phyloP scores from a whole-genome alignment of 2,329 filamentous ascomycete genomes.

The Hypoxylon sp. region DNA sequence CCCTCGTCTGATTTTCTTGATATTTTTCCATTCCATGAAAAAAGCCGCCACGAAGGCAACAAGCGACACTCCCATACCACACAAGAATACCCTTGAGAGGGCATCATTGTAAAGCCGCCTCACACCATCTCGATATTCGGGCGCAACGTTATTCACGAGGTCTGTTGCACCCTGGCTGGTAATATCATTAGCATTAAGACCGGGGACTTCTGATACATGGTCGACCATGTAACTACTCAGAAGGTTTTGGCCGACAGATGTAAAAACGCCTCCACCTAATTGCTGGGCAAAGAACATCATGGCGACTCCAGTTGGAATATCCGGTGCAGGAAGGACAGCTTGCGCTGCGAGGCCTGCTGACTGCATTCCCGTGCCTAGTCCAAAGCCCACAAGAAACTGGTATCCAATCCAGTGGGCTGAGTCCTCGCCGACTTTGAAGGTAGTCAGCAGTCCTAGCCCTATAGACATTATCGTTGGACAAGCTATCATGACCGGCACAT shows the following conservation, averaged over 20 bases:
- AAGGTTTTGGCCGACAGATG: slow-evolving; percentile 63
- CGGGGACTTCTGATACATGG: slow-evolving; percentile 53
- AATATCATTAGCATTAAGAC: slow-evolving; percentile 55
- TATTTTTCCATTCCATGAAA: slow-evolving; percentile 72
- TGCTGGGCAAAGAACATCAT: slow-evolving; percentile 64
- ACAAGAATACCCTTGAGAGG: slow-evolving; percentile 69
- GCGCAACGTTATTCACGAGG: slow-evolving; percentile 65
- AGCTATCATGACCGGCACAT: slow-evolving; percentile 70
- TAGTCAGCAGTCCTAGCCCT: slow-evolving; percentile 71
- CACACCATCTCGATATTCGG: slow-evolving; percentile 63
- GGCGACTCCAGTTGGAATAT: slow-evolving; percentile 62
- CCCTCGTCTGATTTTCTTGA: slow-evolving; percentile 62
- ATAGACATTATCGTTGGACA: slow-evolving; percentile 66
- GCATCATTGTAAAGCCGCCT: slow-evolving; percentile 70
- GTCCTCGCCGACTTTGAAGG: slow-evolving; percentile 63
- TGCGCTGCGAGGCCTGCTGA: slow-evolving; percentile 68
- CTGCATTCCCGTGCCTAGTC: slow-evolving; percentile 72
- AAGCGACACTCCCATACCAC: slow-evolving; percentile 66
- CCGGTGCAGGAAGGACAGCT: slow-evolving; percentile 60
- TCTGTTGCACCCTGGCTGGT: slow-evolving; percentile 63
- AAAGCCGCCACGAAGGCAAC: slow-evolving; percentile 66
- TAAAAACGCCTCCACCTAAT: slow-evolving; percentile 63
- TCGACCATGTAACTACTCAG: slow-evolving; percentile 56
- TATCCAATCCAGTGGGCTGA: slow-evolving; percentile 71
- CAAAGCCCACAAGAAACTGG: slow-evolving; percentile 72